Percentiles rank a stretch among this genome's conserved stretches.
These are phyloP conservation scores for Pythium insidiosum DNA, from an alignment of 352 stramenopile genomes.

Conservation along the genomic window DNA sequence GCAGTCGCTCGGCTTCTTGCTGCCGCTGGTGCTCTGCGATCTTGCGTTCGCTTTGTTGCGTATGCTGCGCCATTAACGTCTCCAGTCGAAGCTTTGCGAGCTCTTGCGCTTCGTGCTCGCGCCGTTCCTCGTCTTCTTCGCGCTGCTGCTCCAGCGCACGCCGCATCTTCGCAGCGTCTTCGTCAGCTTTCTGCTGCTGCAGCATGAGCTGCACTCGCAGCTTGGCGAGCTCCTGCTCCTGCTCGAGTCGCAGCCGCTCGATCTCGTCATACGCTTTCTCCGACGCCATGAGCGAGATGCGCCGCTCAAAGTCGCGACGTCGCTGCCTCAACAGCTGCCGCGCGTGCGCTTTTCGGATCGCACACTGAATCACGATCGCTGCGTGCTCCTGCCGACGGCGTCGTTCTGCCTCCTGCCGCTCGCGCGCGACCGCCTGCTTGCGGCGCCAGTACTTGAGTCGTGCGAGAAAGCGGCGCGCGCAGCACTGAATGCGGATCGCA, in stretches of 20 bases:
- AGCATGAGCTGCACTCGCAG: constrained; percentile 60
- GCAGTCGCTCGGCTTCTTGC: constrained; percentile 26
- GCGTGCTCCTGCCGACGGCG: constrained; percentile 33
- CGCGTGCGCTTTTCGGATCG: constrained; percentile 34
- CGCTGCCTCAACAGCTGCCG: constrained; percentile 26
- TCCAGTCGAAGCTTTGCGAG: constrained; percentile 44
- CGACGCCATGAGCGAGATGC: constrained; percentile 74
- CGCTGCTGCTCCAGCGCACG: constrained; percentile 35
- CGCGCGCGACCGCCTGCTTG: constrained; percentile 21
- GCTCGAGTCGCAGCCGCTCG: constrained; percentile 54
- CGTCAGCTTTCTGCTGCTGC: constrained; percentile 38
- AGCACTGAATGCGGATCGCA: constrained; percentile 67
- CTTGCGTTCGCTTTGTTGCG: constrained; percentile 26
- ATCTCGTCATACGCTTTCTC: constrained; percentile 81
- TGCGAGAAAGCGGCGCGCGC: constrained; percentile 41
- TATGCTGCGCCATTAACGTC: constrained; percentile 44
- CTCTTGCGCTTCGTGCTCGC: constrained; percentile 42
- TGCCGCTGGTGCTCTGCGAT: constrained; percentile 24
- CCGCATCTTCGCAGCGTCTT: constrained; percentile 32
- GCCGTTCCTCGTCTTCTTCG: constrained; percentile 32
- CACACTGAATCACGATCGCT: constrained; percentile 60
- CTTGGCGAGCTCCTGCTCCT: constrained; percentile 57
- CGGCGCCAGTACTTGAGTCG: constrained; percentile 22
- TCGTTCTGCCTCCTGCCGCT: constrained; percentile 16
- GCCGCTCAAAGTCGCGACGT: constrained; percentile 65